Base-by-base conservation (phyloP, 2,329 filamentous ascomycete species). In the Xylariaceae sp. region DNA sequence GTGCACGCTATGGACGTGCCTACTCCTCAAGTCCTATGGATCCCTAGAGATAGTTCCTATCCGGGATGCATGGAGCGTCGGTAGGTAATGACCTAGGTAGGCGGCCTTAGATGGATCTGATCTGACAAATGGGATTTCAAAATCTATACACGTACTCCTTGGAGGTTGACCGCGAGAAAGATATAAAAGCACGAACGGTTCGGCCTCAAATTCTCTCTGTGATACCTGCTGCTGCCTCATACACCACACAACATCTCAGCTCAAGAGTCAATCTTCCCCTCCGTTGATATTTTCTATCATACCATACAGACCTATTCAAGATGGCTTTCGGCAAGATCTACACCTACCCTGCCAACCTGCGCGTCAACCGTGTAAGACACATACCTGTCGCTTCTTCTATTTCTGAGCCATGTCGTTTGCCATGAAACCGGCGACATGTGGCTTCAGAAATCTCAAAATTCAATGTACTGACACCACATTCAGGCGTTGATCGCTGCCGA, bases 241-340 rank as follows among this genome's bases (percentile, higher is more conserved):
- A 9, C 11, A 42, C 8, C 37, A 10, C 37, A 42, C 9, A 42
- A 42, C 2, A 42, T 42, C 37, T 30, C 23, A 1, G 1, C 23
- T 30, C 5, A 30, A 30, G 23, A 30, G 23, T 30, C 23, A 30
- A 30, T 30, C 23, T 4, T 30, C 4, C 23, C 1, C 23, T 30
- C 23, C 5, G 23, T 30, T 30, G 23, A 30, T 30, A 4, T 30
- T 30, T 30, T 30, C 23, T 30, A 4, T 30, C 1, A 30, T 30
- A 30, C 23, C 23, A 30, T 30, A 30, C 23, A 30, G 1, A 30
- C 10, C 5, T 15, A 45, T 45, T 60, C 61, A 70, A 59, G 37
- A 76, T 77, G 74, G 74, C 73, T 65, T 73, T 76, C 64, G 75
- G 73, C 64, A 76, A 69, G 53, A 70, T 77, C 55, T 74, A 74